phyloP scores from a whole-genome alignment of 2,329 filamentous ascomycete species.

The Cadophora luteo-olivacea region DNA sequence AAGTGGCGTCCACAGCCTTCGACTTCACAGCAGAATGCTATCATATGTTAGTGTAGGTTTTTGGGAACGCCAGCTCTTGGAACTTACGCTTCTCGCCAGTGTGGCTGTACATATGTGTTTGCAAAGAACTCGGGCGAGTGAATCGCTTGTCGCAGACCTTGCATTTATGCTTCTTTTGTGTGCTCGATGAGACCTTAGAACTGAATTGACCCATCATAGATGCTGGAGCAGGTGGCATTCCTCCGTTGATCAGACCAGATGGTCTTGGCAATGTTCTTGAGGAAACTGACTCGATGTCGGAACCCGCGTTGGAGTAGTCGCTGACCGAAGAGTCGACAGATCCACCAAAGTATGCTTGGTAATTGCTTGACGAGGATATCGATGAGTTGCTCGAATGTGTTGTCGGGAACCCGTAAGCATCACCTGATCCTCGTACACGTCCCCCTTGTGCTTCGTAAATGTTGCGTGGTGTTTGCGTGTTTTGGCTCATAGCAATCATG shows the following conservation, averaged over 20 bases:
- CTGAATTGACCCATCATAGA: conserved; percentile 99
- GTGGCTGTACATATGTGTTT: conserved; percentile 98
- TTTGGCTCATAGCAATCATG: conserved; percentile 95
- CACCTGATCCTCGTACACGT: conserved; percentile 72
- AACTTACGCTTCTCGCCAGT: conserved; percentile 95
- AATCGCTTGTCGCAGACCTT: conserved; percentile 99
- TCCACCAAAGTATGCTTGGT: conserved; percentile 83
- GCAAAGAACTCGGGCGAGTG: conserved; percentile 89
- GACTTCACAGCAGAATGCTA: conserved; percentile 93
- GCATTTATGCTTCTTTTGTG: conserved; percentile 99
- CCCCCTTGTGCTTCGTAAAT: conserved; percentile 76
- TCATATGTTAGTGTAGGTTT: conserved; percentile 32
- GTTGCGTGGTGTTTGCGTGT: conserved; percentile 83
- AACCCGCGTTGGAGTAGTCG: conserved; percentile 89
- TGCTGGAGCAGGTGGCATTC: conserved; percentile 80
- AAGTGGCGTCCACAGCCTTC: conserved; percentile 96
- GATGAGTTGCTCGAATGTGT: conserved; percentile 87
- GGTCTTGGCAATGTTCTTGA: conserved; percentile 86
- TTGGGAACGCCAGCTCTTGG: background rate
- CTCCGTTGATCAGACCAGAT: conserved; percentile 66
- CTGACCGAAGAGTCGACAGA: conserved; percentile 86
- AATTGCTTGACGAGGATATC: conserved; percentile 83
- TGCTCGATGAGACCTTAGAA: conserved; percentile 93
- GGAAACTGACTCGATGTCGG: conserved; percentile 81
- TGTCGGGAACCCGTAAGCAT: conserved; percentile 91